Evolutionary conservation across 129 eudicot genomes (phyloP).

Genomic region (Cynara cardunculus): DNA sequence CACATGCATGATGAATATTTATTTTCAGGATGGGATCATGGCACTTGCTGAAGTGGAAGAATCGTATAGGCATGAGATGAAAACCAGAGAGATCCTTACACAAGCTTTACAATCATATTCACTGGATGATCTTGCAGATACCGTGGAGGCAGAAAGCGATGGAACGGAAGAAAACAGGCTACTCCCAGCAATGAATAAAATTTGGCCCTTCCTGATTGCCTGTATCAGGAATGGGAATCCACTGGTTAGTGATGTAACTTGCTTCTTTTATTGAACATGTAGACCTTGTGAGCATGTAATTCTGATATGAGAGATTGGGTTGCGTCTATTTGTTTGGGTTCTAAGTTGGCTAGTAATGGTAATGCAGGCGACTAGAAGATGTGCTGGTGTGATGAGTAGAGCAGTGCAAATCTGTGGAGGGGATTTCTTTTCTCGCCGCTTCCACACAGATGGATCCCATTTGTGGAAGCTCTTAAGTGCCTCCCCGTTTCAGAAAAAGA

Average conservation of each 20-base stretch:
- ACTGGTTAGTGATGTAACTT: slow-evolving; percentile 40
- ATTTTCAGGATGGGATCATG: slow-evolving; percentile 57
- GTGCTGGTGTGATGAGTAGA: slow-evolving; percentile 54
- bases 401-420: slow-evolving; percentile 83
- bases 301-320: neutral
- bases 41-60: slow-evolving; percentile 77
- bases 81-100: slow-evolving; percentile 50
- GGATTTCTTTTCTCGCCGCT: slow-evolving; percentile 93
- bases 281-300: neutral
- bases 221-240: slow-evolving; percentile 70
- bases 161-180: slow-evolving; percentile 66
- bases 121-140: slow-evolving; percentile 54
- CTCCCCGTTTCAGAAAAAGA: slow-evolving; percentile 65
- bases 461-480: slow-evolving; percentile 70
- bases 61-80: slow-evolving; percentile 62
- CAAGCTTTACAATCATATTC: slow-evolving; percentile 48
- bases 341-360: neutral
- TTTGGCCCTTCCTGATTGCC: slow-evolving; percentile 91
- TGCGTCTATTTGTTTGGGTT: neutral
- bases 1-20: neutral
- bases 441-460: slow-evolving; percentile 69
- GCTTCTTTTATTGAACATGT: neutral
- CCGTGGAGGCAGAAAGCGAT: slow-evolving; percentile 63
- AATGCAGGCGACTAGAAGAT: slow-evolving; percentile 61
- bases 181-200: slow-evolving; percentile 92